Conservation (phyloP, 257 asterid genomes). For the Solanum raphanifolium region DNA sequence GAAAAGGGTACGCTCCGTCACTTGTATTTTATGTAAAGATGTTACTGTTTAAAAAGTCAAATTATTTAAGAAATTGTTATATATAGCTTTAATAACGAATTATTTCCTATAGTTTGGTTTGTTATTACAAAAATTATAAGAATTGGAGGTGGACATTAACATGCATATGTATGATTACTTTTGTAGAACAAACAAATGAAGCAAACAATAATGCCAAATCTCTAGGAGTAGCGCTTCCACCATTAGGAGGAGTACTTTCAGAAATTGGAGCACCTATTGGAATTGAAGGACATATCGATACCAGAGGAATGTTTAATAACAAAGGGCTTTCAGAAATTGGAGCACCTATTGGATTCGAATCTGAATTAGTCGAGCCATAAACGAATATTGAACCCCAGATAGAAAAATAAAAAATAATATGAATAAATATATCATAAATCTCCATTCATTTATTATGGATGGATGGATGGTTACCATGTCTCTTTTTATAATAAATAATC, state of each 20-base stretch:
- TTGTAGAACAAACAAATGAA: background rate
- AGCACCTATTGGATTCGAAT: background rate
- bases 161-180: background rate
- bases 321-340: background rate
- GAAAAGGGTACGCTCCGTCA: background rate
- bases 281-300: too few species aligned
- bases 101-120: background rate
- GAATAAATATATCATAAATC: background rate
- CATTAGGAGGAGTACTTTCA: background rate
- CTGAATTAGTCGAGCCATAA: background rate
- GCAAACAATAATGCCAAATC: background rate
- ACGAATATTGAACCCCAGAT: accelerated
- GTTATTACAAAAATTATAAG: background rate
- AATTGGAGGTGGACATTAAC: background rate
- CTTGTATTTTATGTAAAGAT: background rate
- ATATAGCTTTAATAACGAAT: background rate
- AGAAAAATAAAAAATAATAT: background rate
- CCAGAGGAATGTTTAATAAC: too few species aligned
- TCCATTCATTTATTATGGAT: background rate
- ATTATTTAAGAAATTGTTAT: background rate
- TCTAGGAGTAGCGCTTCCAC: background rate
- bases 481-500: background rate
- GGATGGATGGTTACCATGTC: background rate
- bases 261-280: background rate
- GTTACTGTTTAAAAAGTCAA: background rate